A percentile compares a stretch with the other conserved stretches of the same genome.
phyloP scores from a whole-genome alignment of 306 rosid species.

The Dryas drummondii region DNA sequence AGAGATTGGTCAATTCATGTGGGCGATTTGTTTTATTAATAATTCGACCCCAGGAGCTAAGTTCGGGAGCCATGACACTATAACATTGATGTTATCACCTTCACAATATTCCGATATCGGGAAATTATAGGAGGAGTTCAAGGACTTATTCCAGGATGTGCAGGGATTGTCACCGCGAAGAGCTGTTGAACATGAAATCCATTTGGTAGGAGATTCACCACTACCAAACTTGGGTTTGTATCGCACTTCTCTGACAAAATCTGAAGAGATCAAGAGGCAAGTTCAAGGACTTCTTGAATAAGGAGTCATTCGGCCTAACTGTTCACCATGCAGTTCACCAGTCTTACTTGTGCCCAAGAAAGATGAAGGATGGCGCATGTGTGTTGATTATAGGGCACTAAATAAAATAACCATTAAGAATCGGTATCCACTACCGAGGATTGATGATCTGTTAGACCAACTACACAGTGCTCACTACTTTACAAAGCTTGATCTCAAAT shows the following conservation, averaged over 20 bases:
- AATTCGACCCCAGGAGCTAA: neutral
- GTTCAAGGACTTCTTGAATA: too few species aligned
- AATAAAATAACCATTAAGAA: neutral
- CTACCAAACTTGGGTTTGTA: neutral
- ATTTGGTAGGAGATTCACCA: neutral
- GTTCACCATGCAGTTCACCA: too few species aligned
- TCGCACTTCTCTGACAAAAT: neutral
- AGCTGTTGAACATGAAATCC: neutral
- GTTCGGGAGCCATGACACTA: too few species aligned
- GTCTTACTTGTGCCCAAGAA: neutral
- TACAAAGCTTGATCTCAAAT: neutral
- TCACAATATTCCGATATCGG: too few species aligned
- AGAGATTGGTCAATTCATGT: neutral
- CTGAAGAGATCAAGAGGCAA: neutral
- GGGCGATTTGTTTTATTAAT: neutral
- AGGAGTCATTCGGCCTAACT: neutral
- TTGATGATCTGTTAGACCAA: neutral
- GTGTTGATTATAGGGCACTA: neutral
- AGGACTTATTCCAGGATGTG: too few species aligned
- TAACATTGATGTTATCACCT: too few species aligned
- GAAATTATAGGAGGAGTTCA: too few species aligned
- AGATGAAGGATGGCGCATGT: neutral
- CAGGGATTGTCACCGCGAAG: neutral
- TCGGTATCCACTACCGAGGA: neutral
- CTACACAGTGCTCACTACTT: neutral